These are phyloP conservation scores for Dothideomycetes sp. DNA, from an alignment of 2,329 filamentous ascomycete genomes.

Conservation along the genomic window DNA sequence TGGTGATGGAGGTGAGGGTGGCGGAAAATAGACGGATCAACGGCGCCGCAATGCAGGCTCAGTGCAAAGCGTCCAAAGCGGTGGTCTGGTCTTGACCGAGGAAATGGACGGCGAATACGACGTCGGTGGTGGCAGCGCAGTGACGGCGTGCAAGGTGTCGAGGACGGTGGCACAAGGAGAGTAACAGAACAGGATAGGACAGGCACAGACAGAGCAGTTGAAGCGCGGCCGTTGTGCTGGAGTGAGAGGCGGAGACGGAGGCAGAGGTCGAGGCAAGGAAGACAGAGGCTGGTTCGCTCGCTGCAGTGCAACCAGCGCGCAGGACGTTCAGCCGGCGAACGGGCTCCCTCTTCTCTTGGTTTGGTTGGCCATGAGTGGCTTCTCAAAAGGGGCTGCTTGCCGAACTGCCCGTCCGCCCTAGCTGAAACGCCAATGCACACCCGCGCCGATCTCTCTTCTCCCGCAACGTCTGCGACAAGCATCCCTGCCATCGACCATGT, in stretches of 20 bases:
- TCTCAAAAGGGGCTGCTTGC: background rate
- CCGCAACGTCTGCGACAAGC: background rate
- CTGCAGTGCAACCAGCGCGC: background rate
- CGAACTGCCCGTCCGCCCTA: background rate
- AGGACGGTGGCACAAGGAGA: background rate
- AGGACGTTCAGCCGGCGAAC: background rate
- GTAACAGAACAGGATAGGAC: no score
- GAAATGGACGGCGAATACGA: background rate
- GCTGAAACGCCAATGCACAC: background rate
- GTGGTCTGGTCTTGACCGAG: no score
- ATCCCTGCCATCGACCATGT: no score
- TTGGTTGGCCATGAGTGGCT: no score
- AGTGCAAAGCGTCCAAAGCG: no score
- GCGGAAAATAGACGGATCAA: no score
- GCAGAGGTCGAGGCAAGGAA: background rate
- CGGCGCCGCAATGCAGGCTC: no score
- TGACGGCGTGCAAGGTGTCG: no score
- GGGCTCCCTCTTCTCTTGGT: background rate
- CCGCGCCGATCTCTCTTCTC: conserved; percentile 3
- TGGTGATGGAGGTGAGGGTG: no score
- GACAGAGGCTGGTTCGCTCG: background rate
- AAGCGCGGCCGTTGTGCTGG: no score
- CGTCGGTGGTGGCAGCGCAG: no score
- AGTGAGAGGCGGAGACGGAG: background rate
- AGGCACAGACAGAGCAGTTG: no score